Evolutionary conservation across 495 filamentous ascomycete species (phyloP), one percentile per base, ranked within the genome.

Genomic region (Tuber borchii): DNA sequence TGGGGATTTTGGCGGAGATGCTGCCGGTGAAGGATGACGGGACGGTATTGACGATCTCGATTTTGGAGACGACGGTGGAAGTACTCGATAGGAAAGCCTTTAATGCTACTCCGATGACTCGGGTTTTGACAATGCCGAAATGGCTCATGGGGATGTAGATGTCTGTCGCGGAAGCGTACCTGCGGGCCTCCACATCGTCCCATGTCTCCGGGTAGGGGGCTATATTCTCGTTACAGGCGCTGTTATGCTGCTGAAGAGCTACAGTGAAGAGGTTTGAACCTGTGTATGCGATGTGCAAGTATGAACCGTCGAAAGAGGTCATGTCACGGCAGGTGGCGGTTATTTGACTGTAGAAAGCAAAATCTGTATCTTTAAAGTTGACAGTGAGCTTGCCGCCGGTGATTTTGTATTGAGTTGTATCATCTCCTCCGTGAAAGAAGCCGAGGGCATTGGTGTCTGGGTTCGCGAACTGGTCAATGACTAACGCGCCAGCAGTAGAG

Each of bases 81-180:
- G 88, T 71, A 1, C 83, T 75, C 8, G 86, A 87, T 82, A 89
- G 92, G 84, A 93, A 93, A 1, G 90, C 91, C 78, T 90, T 88
- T 65, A 94, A 86, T 2, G 89, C 89, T 71, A 94, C 85, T 6
- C 91, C 91, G 61, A 93, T 86, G 34, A 87, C 81, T 6, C 88
- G 86, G 48, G 83, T 84, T 2, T 88, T 87, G 81, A 92, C 85
- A 76, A 93, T 86, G 76, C 86, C 84, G 85, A 94, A 94, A 83
- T 94, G 92, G 43, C 85, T 85, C n/a, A 94, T 82, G 0, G 92
- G 92, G 70, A 93, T 88, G 82, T 92, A 93, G 79, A 93, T 90
- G 78, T 93, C 89, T 0, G 83, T 84, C 45, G 82, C 81, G 70
- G 85, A 86, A n/a, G 85, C 84, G 81, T 94, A 94, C 61, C 91